Conservation (phyloP, 2,329 filamentous ascomycete species). For the Monilinia vaccinii-corymbosi region DNA sequence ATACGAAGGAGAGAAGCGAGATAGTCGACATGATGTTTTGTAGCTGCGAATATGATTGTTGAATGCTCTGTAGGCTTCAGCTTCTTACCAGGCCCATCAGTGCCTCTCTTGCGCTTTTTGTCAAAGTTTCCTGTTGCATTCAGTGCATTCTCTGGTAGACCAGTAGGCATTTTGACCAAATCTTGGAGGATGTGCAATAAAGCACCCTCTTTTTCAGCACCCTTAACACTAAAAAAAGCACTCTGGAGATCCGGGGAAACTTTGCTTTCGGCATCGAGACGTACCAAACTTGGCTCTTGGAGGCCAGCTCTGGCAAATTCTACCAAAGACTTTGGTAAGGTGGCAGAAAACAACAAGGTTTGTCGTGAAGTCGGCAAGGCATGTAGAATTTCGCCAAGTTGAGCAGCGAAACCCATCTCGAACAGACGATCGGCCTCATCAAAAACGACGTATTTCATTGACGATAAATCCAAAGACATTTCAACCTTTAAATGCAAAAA, state of each 20-base stretch:
- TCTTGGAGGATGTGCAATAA: conserved; percentile 83
- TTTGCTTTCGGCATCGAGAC: conserved; percentile 90
- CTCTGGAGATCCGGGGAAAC: conserved; percentile 93
- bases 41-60: conserved; percentile 89
- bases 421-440: conserved; percentile 96
- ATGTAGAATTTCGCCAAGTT: conserved; percentile 87
- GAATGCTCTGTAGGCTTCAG: conserved; percentile 80
- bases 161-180: conserved; percentile 80
- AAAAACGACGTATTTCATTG: conserved; percentile 89
- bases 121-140: conserved; percentile 28
- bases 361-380: conserved; percentile 77
- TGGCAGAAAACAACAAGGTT: conserved; percentile 91
- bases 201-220: conserved; percentile 86
- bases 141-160: conserved; percentile 46
- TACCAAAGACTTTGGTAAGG: conserved; percentile 84
- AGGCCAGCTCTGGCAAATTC: conserved; percentile 92
- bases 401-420: conserved; percentile 95
- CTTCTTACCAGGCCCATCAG: conserved; percentile 42
- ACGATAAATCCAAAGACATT: conserved; percentile 86
- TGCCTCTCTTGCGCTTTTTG: conserved; percentile 65
- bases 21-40: conserved; percentile 97
- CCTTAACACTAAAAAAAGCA: conserved; percentile 90
- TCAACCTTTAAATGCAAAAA: conserved; percentile 96
- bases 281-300: conserved; percentile 82
- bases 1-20: conserved; percentile 68